Evolutionary conservation across 2,329 filamentous ascomycete species (phyloP), one percentile per base, ranked within the genome.

Genomic region (Cladosporium sphaerospermum): DNA sequence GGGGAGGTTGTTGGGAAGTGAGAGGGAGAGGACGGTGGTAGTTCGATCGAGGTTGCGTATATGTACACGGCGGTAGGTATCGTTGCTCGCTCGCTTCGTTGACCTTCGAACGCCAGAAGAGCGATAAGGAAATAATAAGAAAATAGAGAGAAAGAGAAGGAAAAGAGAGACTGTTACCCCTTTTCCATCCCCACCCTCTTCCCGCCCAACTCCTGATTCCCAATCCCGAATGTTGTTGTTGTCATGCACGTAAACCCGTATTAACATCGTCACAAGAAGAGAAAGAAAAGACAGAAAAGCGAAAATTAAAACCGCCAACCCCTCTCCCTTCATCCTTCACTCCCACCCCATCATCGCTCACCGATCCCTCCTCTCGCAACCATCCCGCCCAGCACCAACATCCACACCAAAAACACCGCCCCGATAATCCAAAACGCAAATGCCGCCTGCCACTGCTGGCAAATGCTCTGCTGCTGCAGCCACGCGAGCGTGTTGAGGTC

Each of bases 341-440:
- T 31, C 40, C 4, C 13, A 18, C 16, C 36, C 36, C 40, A 9
- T 16, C 9, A 49, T 37, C 16, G 6, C 14, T 64, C 63, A n/a
- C 62, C 63, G 48, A 59, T 56, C 13, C 61, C 62, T 36, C 61
- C 63, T 42, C 62, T 57, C 28, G 64, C 64, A 9, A 68, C 65
- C 61, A 61, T 64, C 48, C 56, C 55, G 16, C 61, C 78, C 74
- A 85, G 78, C 45, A 85, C 68, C 65, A 84, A 80, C 79, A 85
- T 83, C 79, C 81, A 85, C 18, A 84, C 64, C 62, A 83, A 76
- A 61, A 85, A 83, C n/a, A 84, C 75, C 1, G 75, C 74, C 37
- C 81, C 81, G 13, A 85, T 73, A 52, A 85, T 77, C 71, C 81
- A 82, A 61, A 84, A 83, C 9, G 80, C 78, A 61, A 85, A 85